Evolutionary conservation across 352 stramenopile species (phyloP).

Genomic region (Thalassiosira hispida): DNA sequence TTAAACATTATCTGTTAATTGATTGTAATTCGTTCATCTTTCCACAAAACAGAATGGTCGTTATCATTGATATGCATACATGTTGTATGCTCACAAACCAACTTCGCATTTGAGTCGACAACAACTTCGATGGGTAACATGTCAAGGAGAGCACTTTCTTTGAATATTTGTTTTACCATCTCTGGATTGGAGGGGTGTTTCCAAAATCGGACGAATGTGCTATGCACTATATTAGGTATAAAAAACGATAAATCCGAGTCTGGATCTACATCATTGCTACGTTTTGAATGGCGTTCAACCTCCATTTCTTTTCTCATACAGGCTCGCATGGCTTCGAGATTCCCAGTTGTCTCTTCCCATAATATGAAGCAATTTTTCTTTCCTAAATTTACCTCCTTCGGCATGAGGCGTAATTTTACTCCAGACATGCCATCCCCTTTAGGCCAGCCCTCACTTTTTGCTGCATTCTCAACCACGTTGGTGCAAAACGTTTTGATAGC

Average conservation of each 20-base stretch:
- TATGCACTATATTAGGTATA: slow-evolving; percentile 23
- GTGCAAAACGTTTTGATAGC: slow-evolving; percentile 20
- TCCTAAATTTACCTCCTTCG: slow-evolving; percentile 15
- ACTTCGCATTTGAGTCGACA: slow-evolving; percentile 9
- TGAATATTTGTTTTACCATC: slow-evolving; percentile 3
- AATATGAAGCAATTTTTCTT: slow-evolving; percentile 19
- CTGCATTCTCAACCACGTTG: not conserved
- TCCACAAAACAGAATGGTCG: slow-evolving; percentile 14
- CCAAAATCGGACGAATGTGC: slow-evolving; percentile 30
- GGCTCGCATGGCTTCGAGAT: slow-evolving; percentile 10
- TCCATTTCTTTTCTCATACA: slow-evolving; percentile 25
- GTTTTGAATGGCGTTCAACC: not conserved
- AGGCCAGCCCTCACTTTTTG: slow-evolving; percentile 18
- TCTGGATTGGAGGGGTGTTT: slow-evolving; percentile 12
- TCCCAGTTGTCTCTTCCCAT: slow-evolving; percentile 27
- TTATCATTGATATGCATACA: slow-evolving; percentile 28
- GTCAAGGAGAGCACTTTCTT: slow-evolving; percentile 1
- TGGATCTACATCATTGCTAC: not conserved
- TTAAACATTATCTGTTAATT: too few species aligned
- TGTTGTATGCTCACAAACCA: slow-evolving; percentile 4
- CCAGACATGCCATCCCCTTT: not conserved
- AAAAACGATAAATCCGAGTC: not conserved
- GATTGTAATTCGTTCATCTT: not conserved
- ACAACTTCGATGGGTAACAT: not conserved
- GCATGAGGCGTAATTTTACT: slow-evolving; percentile 13